Percentiles rank a stretch among this genome's conserved stretches.
Conservation (phyloP, 2,329 filamentous ascomycete genomes). For the Exophiala xenobiotica region DNA sequence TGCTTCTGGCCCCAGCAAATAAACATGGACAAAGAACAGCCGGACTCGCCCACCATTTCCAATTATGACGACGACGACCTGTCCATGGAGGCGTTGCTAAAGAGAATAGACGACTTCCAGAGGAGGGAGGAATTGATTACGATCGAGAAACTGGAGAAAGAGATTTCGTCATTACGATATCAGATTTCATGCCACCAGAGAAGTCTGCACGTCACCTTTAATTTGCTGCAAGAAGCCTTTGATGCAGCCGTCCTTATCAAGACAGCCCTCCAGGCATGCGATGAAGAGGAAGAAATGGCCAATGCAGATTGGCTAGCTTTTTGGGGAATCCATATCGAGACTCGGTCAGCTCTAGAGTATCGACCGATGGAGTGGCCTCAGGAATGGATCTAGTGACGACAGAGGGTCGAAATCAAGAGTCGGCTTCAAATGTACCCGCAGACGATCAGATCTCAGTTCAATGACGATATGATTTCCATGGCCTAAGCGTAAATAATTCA, state of each 20-base stretch:
- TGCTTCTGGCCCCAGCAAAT: neutral
- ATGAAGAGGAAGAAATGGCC: conserved; percentile 7
- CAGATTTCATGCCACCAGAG: conserved; percentile 7
- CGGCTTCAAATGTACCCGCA: neutral
- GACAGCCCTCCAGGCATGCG: conserved; percentile 7
- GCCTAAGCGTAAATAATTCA: neutral
- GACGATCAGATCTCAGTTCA: neutral
- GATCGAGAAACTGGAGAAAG: conserved; percentile 6
- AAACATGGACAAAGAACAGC: neutral
- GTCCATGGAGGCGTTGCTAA: neutral
- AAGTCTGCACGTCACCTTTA: conserved; percentile 3
- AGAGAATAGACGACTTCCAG: neutral
- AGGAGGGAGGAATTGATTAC: neutral
- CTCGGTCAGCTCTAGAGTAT: conserved; percentile 7
- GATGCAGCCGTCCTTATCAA: conserved; percentile 8
- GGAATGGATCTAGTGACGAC: conserved; percentile 3
- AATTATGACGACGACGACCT: neutral
- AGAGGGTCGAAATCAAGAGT: neutral
- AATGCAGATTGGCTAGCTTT: conserved; percentile 10
- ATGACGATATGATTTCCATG: neutral
- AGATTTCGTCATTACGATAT: conserved; percentile 3
- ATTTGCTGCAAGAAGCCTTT: conserved; percentile 9
- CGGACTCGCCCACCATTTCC: neutral
- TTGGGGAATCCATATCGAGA: conserved; percentile 6
- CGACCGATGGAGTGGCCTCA: conserved; percentile 8